These are phyloP conservation scores for Vitis rotundifolia DNA, from an alignment of 164 flowering plant genomes.

Conservation along the genomic window DNA sequence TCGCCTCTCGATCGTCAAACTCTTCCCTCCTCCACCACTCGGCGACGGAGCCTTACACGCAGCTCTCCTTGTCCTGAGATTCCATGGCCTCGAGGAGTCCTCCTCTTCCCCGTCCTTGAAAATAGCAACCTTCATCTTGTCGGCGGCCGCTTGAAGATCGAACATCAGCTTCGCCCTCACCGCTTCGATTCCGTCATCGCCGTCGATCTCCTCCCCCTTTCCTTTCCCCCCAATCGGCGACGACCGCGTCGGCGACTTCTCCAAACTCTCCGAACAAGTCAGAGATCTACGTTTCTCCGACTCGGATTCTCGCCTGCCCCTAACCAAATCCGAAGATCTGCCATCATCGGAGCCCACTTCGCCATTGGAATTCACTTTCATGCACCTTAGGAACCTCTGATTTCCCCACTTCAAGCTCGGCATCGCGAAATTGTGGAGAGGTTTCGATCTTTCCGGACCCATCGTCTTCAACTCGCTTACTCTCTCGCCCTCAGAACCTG, in stretches of 20 bases:
- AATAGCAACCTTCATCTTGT: conserved; percentile 50
- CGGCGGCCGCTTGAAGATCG: conserved; percentile 57
- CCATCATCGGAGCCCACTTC: conserved; percentile 10
- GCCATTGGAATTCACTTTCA: conserved; percentile 32
- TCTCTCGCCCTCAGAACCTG: conserved; percentile 11
- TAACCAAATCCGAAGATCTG: conserved; percentile 23
- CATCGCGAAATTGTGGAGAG: conserved; percentile 66
- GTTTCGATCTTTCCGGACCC: conserved; percentile 52
- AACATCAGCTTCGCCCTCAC: conserved; percentile 53
- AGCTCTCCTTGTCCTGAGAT: conserved; percentile 74
- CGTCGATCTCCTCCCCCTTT: conserved; percentile 5
- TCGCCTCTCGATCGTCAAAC: conserved; percentile 19
- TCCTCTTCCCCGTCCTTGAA: conserved; percentile 23
- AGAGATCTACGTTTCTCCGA: conserved; percentile 10
- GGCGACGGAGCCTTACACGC: conserved; percentile 52
- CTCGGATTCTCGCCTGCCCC: conserved; percentile 4
- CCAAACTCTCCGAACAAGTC: neutral
- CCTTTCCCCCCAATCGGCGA: conserved; percentile 3
- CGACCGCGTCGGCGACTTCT: neutral
- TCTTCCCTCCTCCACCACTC: conserved; percentile 22
- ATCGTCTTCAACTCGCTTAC: conserved; percentile 16
- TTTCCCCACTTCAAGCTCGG: conserved; percentile 69
- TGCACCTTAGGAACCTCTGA: conserved; percentile 54
- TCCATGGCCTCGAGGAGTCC: conserved; percentile 56
- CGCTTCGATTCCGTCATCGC: conserved; percentile 54